These are phyloP conservation scores for Babjeviella inositovora DNA, from an alignment of 805 yeast species.

Conservation along the genomic window DNA sequence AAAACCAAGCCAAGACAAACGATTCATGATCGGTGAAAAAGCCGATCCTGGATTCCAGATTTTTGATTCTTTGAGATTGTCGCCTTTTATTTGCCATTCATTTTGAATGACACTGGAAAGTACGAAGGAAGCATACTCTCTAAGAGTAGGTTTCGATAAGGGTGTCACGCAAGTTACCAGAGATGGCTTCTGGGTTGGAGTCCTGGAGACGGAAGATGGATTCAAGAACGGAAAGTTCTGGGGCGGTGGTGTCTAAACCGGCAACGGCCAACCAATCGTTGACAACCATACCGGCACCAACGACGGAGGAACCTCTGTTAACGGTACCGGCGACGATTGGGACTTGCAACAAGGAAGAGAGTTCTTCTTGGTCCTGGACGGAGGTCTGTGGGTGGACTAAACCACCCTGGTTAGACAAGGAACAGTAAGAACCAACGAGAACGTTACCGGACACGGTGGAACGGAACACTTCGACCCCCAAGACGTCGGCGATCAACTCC, in stretches of 20 bases:
- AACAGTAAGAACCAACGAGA: constrained; percentile 90
- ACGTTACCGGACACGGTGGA: constrained; percentile 98
- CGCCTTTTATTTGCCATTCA: too few relatives aligned
- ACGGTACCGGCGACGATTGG: constrained; percentile 98
- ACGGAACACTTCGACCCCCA: constrained; percentile 98
- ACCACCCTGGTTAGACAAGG: constrained; percentile 95
- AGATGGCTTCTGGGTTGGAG: constrained; percentile 75
- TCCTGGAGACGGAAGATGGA: constrained; percentile 89
- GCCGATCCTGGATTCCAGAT: too few relatives aligned
- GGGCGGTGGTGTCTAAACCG: constrained; percentile 96
- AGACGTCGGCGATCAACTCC: constrained; percentile 92
- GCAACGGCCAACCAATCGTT: constrained; percentile 97
- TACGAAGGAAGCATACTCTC: too few relatives aligned
- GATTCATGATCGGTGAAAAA: too few relatives aligned
- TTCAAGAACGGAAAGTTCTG: constrained; percentile 93
- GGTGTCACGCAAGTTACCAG: constrained; percentile 80
- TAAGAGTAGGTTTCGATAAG: constrained; percentile 83
- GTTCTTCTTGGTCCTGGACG: constrained; percentile 95
- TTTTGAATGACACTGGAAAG: too few relatives aligned
- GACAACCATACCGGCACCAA: constrained; percentile 98
- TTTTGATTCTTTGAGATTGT: too few relatives aligned
- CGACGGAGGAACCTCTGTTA: constrained; percentile 93
- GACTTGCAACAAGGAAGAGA: constrained; percentile 86
- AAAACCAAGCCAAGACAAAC: too few relatives aligned
- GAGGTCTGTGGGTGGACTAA: constrained; percentile 96